These are phyloP conservation scores for Aspergillus biplanus DNA, from an alignment of 495 filamentous ascomycete genomes.

Conservation along the genomic window DNA sequence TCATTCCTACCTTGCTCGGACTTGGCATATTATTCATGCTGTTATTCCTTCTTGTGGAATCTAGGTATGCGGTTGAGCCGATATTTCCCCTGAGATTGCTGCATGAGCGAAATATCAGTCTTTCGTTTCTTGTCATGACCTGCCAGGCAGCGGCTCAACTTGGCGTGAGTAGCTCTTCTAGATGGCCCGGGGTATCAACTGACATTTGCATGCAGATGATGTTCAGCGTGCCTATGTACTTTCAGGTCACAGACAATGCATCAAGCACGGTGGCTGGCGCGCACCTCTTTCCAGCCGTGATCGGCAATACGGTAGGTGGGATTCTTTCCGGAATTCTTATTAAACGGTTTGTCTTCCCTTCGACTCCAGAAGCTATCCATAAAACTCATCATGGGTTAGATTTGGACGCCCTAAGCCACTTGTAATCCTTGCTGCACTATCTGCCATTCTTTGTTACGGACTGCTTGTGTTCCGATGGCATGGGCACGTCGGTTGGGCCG, in stretches of 20 bases:
- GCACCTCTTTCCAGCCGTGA: slow-evolving; percentile 63
- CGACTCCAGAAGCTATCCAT: neutral
- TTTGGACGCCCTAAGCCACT: slow-evolving; percentile 59
- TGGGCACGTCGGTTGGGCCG: neutral
- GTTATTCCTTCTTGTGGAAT: neutral
- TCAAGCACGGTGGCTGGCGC: slow-evolving; percentile 58
- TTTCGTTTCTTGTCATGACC: slow-evolving; percentile 52
- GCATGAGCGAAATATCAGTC: slow-evolving; percentile 51
- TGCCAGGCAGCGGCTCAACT: slow-evolving; percentile 50
- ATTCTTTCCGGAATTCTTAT: slow-evolving; percentile 60
- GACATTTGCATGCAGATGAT: slow-evolving; percentile 37
- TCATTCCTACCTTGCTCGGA: neutral
- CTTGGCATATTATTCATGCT: neutral
- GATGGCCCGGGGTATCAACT: neutral
- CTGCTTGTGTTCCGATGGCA: neutral
- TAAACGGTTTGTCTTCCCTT: neutral
- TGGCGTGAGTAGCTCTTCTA: neutral
- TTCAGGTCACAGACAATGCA: slow-evolving; percentile 58
- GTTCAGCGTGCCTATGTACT: slow-evolving; percentile 63
- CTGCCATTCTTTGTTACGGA: neutral
- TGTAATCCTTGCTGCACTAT: slow-evolving; percentile 35
- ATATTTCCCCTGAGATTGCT: slow-evolving; percentile 62
- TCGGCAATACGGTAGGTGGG: slow-evolving; percentile 65
- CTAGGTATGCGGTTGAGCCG: slow-evolving; percentile 38
- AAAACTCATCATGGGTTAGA: slow-evolving; percentile 31